Conservation (phyloP, 1,284 basidiomycete genomes). For the Cryptococcus jaspeensis region DNA sequence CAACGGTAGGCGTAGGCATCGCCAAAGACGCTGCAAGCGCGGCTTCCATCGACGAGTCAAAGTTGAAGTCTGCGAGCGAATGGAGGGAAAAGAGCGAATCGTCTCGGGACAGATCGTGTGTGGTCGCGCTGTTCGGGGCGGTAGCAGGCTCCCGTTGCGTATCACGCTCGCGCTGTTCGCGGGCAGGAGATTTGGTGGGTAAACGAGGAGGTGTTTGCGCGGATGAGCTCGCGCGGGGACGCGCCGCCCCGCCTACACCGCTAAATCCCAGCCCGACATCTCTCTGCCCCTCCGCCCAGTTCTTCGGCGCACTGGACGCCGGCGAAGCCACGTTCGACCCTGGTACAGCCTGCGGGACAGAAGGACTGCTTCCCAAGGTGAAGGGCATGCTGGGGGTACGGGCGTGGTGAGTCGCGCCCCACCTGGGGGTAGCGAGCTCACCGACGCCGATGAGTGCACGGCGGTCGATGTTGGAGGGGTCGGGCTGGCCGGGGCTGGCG, state of each 20-base stretch:
- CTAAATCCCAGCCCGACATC: conserved; percentile 15
- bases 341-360: conserved; percentile 13
- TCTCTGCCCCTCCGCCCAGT: conserved; percentile 6
- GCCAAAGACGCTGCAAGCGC: conserved; percentile 37
- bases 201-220: conserved; percentile 8
- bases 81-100: conserved; percentile 24
- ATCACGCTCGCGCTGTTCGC: background rate
- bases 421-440: conserved; percentile 94
- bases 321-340: too few relatives aligned
- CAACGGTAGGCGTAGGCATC: conserved; percentile 10
- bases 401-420: conserved; percentile 56
- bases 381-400: conserved; percentile 49
- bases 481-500: conserved; percentile 37
- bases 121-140: conserved; percentile 7
- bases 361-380: conserved; percentile 26
- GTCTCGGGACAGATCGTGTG: background rate
- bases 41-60: conserved; percentile 41
- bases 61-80: conserved; percentile 38
- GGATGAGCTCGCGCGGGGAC: conserved; percentile 3
- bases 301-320: conserved; percentile 1
- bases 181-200: conserved; percentile 11
- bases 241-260: background rate
- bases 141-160: conserved; percentile 1
- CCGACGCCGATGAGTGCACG: conserved; percentile 88
- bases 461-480: conserved; percentile 81